Evolutionary conservation across 208 protist species (phyloP).

Genomic region (Blastocrithidia nonstop): DNA sequence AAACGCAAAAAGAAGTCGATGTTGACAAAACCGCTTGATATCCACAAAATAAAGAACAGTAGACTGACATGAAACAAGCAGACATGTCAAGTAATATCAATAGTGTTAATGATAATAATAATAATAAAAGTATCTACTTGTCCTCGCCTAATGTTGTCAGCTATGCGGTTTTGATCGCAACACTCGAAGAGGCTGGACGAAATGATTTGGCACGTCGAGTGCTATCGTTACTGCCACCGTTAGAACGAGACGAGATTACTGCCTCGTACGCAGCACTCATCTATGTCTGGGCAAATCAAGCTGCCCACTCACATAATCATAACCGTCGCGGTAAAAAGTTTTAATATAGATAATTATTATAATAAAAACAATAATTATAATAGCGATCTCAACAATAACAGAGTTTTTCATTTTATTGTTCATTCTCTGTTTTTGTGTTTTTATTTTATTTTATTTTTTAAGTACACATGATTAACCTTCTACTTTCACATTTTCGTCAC

Average conservation of each 20-base stretch:
- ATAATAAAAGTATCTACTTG: too few relatives aligned
- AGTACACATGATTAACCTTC: background rate
- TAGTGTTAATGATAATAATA: too few relatives aligned
- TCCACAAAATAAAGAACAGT: too few relatives aligned
- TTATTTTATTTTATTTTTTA: too few relatives aligned
- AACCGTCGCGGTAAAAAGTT: background rate
- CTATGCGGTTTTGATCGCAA: conserved; percentile 75
- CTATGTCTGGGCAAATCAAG: conserved; percentile 73
- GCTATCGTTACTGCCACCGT: conserved; percentile 37
- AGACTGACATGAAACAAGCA: conserved; percentile 2
- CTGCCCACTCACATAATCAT: conserved; percentile 8
- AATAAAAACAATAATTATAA: too few relatives aligned
- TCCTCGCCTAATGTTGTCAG: conserved; percentile 58
- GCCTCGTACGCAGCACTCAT: conserved; percentile 77
- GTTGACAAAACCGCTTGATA: too few relatives aligned
- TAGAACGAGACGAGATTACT: conserved; percentile 71
- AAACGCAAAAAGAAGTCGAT: too few relatives aligned
- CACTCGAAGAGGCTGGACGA: conserved; percentile 66
- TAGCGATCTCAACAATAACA: conserved; percentile 9
- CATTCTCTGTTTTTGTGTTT: background rate
- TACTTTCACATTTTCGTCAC: too few relatives aligned
- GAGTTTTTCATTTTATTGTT: conserved; percentile 5
- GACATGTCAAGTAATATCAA: background rate
- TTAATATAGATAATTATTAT: too few relatives aligned
- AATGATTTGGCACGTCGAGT: conserved; percentile 30